Conservation (phyloP, 2,329 filamentous ascomycete genomes). For the Calycina herbarum region DNA sequence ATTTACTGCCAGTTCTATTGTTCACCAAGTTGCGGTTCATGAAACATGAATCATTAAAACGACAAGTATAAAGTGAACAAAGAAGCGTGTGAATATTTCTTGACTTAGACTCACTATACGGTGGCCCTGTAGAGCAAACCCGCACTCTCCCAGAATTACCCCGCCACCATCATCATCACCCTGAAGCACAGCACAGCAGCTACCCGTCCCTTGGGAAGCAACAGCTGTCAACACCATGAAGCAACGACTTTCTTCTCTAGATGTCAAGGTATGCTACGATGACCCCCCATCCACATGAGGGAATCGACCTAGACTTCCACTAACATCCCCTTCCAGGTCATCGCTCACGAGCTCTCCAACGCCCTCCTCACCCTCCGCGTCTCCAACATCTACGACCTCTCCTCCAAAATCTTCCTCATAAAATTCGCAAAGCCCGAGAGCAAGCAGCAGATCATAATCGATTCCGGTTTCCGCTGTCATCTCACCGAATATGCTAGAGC, state of each 20-base stretch:
- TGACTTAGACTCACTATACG: not conserved
- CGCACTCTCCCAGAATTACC: not conserved
- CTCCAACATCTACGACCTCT: constrained; percentile 94
- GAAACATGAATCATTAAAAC: no score
- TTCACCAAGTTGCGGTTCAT: no score
- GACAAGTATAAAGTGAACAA: no score
- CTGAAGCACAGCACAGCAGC: not conserved
- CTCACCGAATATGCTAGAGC: constrained; percentile 87
- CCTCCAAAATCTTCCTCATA: constrained; percentile 90
- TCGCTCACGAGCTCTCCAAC: constrained; percentile 85
- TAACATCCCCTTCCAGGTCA: constrained; percentile 60
- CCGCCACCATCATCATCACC: not conserved
- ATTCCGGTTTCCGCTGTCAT: constrained; percentile 95
- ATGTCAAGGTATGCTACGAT: constrained; percentile 59
- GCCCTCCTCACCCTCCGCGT: constrained; percentile 77
- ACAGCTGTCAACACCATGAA: constrained; percentile 55
- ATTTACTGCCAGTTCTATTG: no score
- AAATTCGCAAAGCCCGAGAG: constrained; percentile 90
- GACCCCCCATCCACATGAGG: not conserved
- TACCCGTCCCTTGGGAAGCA: not conserved
- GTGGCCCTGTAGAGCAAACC: not conserved
- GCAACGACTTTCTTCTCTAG: constrained; percentile 76
- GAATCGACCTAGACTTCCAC: not conserved
- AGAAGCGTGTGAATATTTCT: not conserved
- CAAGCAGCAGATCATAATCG: constrained; percentile 87